phyloP scores from a whole-genome alignment of 1,139 yeast species.

The Pichia inconspicua region DNA sequence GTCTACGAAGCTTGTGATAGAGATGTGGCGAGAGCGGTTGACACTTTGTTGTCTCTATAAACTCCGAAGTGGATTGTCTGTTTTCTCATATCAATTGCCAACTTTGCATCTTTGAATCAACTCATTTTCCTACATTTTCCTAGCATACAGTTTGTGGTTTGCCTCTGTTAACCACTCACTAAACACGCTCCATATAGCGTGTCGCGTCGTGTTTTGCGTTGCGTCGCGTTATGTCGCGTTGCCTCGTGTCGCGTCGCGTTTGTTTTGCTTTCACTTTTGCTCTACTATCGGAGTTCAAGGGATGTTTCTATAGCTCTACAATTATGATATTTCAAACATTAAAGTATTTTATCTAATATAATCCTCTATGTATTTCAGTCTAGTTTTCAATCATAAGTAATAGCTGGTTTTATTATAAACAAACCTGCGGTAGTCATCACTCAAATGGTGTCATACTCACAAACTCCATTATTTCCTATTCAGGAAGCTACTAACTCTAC shows the following conservation, averaged over 20 bases:
- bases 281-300: not conserved
- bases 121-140: too few relatives aligned
- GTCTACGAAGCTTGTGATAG: constrained; percentile 49
- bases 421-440: too few relatives aligned
- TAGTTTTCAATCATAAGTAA: too few relatives aligned
- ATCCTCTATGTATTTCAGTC: too few relatives aligned
- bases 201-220: not conserved
- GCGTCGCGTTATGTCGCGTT: not conserved
- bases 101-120: too few relatives aligned
- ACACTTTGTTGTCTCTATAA: constrained; percentile 9
- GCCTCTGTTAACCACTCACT: not conserved
- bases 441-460: not conserved
- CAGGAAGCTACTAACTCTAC: constrained; percentile 16
- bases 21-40: constrained; percentile 29
- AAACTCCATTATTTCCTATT: constrained; percentile 19
- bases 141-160: not conserved
- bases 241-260: constrained; percentile 1
- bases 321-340: too few relatives aligned
- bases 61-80: not conserved
- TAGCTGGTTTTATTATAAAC: too few relatives aligned
- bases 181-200: not conserved
- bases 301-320: not conserved
- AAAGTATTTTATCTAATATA: too few relatives aligned
- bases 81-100: too few relatives aligned
- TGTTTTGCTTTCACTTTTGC: not conserved